Percentiles rank a stretch among this genome's conserved stretches.
phyloP scores from a whole-genome alignment of 352 stramenopile species.

The Pythium rishiriense region DNA sequence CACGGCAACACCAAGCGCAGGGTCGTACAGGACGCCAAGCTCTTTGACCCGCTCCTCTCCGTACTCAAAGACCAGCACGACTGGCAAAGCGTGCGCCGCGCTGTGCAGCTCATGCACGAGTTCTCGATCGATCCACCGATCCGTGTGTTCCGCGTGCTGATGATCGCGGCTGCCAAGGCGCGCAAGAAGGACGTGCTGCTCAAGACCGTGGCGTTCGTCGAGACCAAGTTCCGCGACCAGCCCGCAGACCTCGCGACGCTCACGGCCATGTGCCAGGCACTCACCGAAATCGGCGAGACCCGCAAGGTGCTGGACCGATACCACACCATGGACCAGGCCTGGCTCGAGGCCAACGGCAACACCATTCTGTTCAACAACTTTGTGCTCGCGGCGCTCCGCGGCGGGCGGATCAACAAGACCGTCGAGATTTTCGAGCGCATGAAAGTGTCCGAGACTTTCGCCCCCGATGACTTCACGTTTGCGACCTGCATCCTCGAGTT shows the following conservation, averaged over 20 bases:
- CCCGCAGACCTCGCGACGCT: constrained; percentile 49
- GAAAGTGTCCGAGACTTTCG: constrained; percentile 32
- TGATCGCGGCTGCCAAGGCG: constrained; percentile 53
- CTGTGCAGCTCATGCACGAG: constrained; percentile 67
- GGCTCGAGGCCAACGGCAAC: constrained; percentile 39
- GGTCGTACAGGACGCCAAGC: constrained; percentile 3
- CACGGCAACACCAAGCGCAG: too few relatives aligned
- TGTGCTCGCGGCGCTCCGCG: constrained; percentile 43
- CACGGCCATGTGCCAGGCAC: constrained; percentile 65
- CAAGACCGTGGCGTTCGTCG: constrained; percentile 47
- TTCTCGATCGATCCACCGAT: constrained; percentile 46
- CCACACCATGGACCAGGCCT: constrained; percentile 37
- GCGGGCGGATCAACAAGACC: constrained; percentile 28
- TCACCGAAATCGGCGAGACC: constrained; percentile 45
- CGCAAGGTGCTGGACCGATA: constrained; percentile 50
- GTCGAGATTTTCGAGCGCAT: constrained; percentile 51
- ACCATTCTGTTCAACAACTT: constrained; percentile 67
- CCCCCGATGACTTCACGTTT: constrained; percentile 66
- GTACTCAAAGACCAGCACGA: constrained; percentile 61
- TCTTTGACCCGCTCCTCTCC: constrained; percentile 59
- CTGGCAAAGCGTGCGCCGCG: constrained; percentile 53
- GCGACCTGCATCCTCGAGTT: constrained; percentile 57
- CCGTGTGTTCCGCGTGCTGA: constrained; percentile 58
- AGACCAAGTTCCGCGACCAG: constrained; percentile 37
- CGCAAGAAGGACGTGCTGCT: constrained; percentile 47